Base-by-base conservation (phyloP, 345 rosid genomes). In the Sisymbrium irio region DNA sequence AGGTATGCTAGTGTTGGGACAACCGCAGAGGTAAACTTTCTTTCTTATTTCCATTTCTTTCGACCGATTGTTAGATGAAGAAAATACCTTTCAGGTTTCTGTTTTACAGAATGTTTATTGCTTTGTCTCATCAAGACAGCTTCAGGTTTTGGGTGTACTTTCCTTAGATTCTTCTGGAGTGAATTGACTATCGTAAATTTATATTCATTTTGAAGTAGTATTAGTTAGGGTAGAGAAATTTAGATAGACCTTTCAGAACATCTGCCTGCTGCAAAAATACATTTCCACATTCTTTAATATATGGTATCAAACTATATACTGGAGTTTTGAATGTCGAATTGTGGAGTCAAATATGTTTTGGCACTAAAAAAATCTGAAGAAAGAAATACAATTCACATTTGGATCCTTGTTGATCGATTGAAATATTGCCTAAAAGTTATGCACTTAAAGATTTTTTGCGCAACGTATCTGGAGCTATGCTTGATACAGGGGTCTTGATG, bases 21-120 rank as follows among this genome's bases (percentile, higher is more conserved):
- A 74, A 95, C 97, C 27, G 99, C 98, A 22, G 99, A 92, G 96
- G 99, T 95, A 78, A 47, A 13, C 18, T 58, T 71, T 40, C 51
- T 27, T 46, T 44, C 25, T 9, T 27, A 11, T 13, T 56, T 35
- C 3, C 18, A 22, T 64, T 54, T 40, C 19, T 45, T 41, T 22
- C 28, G 20, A 32, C 9, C 69, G 57, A 27, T 42, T 25, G 30
- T 7, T 51, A 53, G 70, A 42, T 69, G 51, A 62, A 67, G 49
- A 12, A 12, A 49, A 28, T 22, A 12, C 17, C 53, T 75, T 53
- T 19, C 54, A 66, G 60, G 19, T 28, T 36, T 66, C 42, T 74
- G 35, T 74, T 27, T 55, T 46, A 14, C n/a, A 27, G 13, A 47
- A 9, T 41, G 3, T 18, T 10, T 61, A 44, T 75, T 25, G 11